Evolutionary conservation across 2,329 filamentous ascomycete genomes (phyloP).

Genomic region (Cordyceps cateniannulata): DNA sequence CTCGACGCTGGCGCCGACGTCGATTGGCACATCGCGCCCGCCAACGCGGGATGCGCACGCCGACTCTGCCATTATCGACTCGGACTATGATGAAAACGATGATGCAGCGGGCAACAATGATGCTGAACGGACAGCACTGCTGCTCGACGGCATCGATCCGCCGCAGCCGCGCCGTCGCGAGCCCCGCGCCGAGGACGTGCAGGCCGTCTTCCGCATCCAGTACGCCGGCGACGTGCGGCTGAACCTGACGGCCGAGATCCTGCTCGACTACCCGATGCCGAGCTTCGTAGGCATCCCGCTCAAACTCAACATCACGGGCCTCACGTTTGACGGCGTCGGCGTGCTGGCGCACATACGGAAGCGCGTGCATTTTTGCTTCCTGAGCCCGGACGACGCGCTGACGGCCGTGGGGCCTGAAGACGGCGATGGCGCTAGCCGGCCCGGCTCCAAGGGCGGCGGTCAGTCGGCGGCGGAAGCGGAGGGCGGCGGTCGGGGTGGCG

Average conservation of each 20-base stretch:
- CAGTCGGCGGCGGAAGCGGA: constrained; percentile 21
- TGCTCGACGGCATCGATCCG: constrained; percentile 11
- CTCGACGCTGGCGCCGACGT: constrained; percentile 53
- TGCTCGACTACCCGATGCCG: constrained; percentile 97
- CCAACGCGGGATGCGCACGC: constrained; percentile 46
- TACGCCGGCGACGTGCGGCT: constrained; percentile 85
- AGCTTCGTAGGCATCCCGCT: constrained; percentile 95
- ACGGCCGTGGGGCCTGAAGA: constrained; percentile 55
- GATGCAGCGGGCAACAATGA: constrained; percentile 18
- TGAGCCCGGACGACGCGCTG: constrained; percentile 85
- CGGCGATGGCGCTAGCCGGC: constrained; percentile 19
- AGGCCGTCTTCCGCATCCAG: constrained; percentile 84
- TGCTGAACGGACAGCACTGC: constrained; percentile 13
- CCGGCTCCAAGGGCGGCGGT: constrained; percentile 11
- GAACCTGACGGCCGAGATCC: constrained; percentile 86
- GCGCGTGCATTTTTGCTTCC: constrained; percentile 86
- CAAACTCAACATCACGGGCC: constrained; percentile 87
- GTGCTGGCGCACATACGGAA: constrained; percentile 87
- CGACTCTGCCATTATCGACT: constrained; percentile 34
- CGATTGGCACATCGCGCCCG: constrained; percentile 46
- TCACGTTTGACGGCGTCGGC: constrained; percentile 92
- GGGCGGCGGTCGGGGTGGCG: constrained; percentile 16
- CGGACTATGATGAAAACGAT: constrained; percentile 28
- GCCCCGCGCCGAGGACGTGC: constrained; percentile 76
- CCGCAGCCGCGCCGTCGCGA: constrained; percentile 56